phyloP scores from a whole-genome alignment of 2,329 filamentous ascomycete species.

The Aspergillus glaucus region DNA sequence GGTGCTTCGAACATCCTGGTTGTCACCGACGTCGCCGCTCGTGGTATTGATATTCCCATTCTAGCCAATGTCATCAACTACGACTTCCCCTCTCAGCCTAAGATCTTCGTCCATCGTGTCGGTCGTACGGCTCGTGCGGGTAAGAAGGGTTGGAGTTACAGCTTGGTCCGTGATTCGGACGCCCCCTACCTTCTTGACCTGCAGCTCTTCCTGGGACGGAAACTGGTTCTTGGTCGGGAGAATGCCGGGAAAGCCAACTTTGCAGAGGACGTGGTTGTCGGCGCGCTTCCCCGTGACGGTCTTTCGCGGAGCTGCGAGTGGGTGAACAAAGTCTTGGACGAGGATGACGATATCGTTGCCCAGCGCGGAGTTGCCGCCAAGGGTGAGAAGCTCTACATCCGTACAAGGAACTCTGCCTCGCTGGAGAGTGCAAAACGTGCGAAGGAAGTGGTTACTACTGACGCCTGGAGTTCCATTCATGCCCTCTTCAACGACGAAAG shows the following conservation, averaged over 20 bases:
- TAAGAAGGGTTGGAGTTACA: constrained; percentile 90
- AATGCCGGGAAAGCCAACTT: constrained; percentile 59
- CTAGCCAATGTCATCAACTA: constrained; percentile 98
- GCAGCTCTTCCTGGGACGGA: constrained; percentile 87
- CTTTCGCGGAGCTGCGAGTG: constrained; percentile 75
- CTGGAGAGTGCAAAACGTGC: constrained; percentile 82
- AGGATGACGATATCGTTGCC: constrained; percentile 65
- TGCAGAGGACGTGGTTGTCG: constrained; percentile 76
- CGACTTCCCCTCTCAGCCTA: constrained; percentile 93
- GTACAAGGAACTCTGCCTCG: constrained; percentile 83
- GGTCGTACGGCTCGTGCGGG: constrained; percentile 93
- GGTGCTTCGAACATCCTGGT: constrained; percentile 86
- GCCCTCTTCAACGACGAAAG: constrained; percentile 67
- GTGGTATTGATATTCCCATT: constrained; percentile 96
- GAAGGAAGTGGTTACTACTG: constrained; percentile 66
- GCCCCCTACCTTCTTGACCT: constrained; percentile 88
- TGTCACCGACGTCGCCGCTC: constrained; percentile 90
- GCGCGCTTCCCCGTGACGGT: constrained; percentile 64
- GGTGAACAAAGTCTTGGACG: constrained; percentile 69
- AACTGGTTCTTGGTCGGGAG: constrained; percentile 67
- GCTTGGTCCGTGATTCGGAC: constrained; percentile 79
- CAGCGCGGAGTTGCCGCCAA: constrained; percentile 72
- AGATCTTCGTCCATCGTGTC: constrained; percentile 93
- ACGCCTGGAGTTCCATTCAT: constrained; percentile 69
- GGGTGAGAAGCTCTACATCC: constrained; percentile 87